Evolutionary conservation across 306 rosid species (phyloP).

Genomic region (Herpetospermum pedunculosum): DNA sequence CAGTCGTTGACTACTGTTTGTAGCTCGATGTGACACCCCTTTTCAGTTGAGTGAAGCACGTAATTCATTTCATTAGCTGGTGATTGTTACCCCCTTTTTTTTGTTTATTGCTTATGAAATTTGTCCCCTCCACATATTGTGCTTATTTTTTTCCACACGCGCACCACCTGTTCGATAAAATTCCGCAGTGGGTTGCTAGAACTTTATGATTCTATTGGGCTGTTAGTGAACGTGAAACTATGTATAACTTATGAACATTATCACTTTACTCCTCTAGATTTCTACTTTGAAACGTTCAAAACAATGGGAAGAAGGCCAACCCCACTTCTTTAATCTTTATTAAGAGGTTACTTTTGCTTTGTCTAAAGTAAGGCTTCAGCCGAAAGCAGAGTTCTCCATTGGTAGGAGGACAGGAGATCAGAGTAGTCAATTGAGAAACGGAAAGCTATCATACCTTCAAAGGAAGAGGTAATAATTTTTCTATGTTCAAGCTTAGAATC

Average conservation of each 20-base stretch:
- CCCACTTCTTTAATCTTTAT: neutral
- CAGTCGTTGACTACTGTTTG: slow-evolving; percentile 9
- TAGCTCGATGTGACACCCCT: slow-evolving; percentile 2
- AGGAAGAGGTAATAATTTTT: neutral
- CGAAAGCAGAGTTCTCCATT: neutral
- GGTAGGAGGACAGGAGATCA: neutral
- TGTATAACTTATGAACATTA: neutral
- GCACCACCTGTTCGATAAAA: neutral
- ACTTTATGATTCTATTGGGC: neutral
- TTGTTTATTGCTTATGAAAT: neutral
- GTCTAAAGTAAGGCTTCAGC: neutral
- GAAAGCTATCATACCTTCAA: neutral
- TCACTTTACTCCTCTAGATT: neutral
- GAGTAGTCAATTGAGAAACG: neutral
- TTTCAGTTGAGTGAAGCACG: slow-evolving; percentile 9
- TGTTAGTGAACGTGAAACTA: neutral
- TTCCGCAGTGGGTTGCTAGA: neutral
- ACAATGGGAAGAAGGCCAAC: neutral
- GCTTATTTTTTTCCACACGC: neutral
- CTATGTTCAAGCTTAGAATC: neutral
- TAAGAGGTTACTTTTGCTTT: neutral
- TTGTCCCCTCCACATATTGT: slow-evolving; percentile 6
- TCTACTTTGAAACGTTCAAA: neutral
- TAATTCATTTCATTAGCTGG: slow-evolving; percentile 6
- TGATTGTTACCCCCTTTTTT: neutral